These are phyloP conservation scores for Aschersonia sp. DNA, from an alignment of 2,329 filamentous ascomycete genomes.

Conservation along the genomic window DNA sequence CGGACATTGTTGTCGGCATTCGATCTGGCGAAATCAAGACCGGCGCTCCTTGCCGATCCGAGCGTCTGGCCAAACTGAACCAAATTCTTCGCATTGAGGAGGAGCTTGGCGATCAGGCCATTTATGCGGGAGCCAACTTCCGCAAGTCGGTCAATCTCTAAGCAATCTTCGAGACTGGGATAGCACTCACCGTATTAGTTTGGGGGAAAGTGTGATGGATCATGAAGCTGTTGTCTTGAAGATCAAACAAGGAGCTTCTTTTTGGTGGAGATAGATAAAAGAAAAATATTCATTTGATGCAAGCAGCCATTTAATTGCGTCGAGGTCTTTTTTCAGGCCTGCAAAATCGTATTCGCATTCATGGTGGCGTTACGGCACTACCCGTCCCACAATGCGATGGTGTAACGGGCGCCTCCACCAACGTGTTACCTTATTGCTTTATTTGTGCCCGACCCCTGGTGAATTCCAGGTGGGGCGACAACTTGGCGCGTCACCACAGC, in stretches of 20 bases:
- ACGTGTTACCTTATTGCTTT: too few species aligned
- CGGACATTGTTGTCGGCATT: constrained; percentile 94
- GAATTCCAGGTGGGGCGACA: background rate
- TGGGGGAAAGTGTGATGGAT: background rate
- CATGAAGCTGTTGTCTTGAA: too few species aligned
- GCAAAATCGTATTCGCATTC: too few species aligned
- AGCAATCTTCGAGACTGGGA: constrained; percentile 14
- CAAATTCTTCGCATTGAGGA: constrained; percentile 99
- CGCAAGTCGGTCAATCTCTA: constrained; percentile 80
- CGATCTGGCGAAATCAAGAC: constrained; percentile 98
- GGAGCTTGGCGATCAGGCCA: constrained; percentile 81
- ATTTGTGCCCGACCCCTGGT: background rate
- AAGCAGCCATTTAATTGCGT: too few species aligned
- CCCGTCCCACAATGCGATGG: too few species aligned
- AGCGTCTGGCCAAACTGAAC: constrained; percentile 99
- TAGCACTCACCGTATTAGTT: too few species aligned
- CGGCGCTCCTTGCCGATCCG: constrained; percentile 86
- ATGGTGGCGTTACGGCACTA: too few species aligned
- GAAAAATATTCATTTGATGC: background rate
- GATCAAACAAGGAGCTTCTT: background rate
- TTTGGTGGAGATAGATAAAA: background rate
- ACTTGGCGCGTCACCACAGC: constrained; percentile 2
- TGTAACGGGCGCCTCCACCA: too few species aligned
- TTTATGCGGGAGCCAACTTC: constrained; percentile 91
- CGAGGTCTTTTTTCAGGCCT: too few species aligned